These are phyloP conservation scores for Halenospora varia DNA, from an alignment of 495 filamentous ascomycete species.

Conservation along the genomic window DNA sequence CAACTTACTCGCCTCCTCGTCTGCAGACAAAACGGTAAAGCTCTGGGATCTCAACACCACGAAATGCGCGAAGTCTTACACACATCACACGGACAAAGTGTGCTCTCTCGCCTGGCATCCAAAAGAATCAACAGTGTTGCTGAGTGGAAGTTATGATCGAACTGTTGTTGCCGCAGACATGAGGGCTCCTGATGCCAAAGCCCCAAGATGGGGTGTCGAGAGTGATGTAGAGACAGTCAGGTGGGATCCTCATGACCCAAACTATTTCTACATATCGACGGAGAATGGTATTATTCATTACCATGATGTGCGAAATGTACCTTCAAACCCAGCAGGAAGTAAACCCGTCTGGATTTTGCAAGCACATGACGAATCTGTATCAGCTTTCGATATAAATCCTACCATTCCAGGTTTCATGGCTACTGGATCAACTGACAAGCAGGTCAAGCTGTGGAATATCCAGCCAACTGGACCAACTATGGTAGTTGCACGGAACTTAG, in stretches of 20 bases:
- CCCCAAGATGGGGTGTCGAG: slow-evolving; percentile 83
- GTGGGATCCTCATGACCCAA: slow-evolving; percentile 90
- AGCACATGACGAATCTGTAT: slow-evolving; percentile 91
- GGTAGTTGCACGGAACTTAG: slow-evolving; percentile 86
- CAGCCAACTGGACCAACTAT: slow-evolving; percentile 73
- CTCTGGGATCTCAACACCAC: slow-evolving; percentile 93
- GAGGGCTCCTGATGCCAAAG: slow-evolving; percentile 77
- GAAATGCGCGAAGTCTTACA: slow-evolving; percentile 92
- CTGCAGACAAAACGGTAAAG: slow-evolving; percentile 94
- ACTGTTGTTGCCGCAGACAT: slow-evolving; percentile 90
- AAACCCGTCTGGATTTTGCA: slow-evolving; percentile 92
- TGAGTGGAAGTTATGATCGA: slow-evolving; percentile 92
- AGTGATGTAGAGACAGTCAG: slow-evolving; percentile 87
- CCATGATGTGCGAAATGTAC: slow-evolving; percentile 71
- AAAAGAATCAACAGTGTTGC: slow-evolving; percentile 75
- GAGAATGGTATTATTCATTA: slow-evolving; percentile 87
- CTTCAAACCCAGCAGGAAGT: slow-evolving; percentile 61
- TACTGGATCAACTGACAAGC: slow-evolving; percentile 88
- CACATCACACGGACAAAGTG: slow-evolving; percentile 88
- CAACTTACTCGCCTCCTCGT: slow-evolving; percentile 93
- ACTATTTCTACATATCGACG: slow-evolving; percentile 93
- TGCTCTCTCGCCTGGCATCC: slow-evolving; percentile 94
- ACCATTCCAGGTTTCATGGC: slow-evolving; percentile 87
- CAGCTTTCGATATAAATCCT: slow-evolving; percentile 89
- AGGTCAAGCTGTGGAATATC: slow-evolving; percentile 96